These are phyloP conservation scores for Neurospora tetrasperma DNA, from an alignment of 495 filamentous ascomycete species.

Conservation along the genomic window DNA sequence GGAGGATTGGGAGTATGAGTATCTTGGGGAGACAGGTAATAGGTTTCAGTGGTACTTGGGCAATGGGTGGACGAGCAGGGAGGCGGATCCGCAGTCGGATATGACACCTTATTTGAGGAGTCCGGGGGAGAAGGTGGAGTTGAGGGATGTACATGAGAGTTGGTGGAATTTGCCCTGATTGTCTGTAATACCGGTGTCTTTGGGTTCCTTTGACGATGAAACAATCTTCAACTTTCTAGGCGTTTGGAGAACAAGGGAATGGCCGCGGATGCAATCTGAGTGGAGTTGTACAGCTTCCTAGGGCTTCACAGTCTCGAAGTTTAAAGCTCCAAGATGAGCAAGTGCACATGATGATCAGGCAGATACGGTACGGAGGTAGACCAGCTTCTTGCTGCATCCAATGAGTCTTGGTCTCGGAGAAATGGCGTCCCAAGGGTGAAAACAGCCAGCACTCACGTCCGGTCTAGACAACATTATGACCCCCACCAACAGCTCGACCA, in stretches of 20 bases:
- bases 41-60: constrained; percentile 37
- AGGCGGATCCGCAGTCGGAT: constrained; percentile 26
- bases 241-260: not conserved
- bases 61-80: constrained; percentile 31
- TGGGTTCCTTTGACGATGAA: not conserved
- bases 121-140: constrained; percentile 21
- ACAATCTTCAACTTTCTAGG: not conserved
- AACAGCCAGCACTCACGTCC: not conserved
- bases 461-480: too few species aligned
- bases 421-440: not conserved
- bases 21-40: constrained; percentile 33
- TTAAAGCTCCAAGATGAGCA: not conserved
- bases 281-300: not conserved
- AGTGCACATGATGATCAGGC: not conserved
- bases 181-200: not conserved
- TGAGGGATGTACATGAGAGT: constrained; percentile 33
- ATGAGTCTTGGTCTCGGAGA: not conserved
- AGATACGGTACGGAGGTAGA: not conserved
- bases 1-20: constrained; percentile 64
- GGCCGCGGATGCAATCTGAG: not conserved
- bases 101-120: constrained; percentile 31
- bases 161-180: constrained; percentile 28
- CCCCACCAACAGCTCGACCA: too few species aligned
- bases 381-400: not conserved
- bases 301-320: not conserved